These are phyloP conservation scores for Wickerhamomyces sp. DNA, from an alignment of 1,139 yeast species.

Conservation along the genomic window DNA sequence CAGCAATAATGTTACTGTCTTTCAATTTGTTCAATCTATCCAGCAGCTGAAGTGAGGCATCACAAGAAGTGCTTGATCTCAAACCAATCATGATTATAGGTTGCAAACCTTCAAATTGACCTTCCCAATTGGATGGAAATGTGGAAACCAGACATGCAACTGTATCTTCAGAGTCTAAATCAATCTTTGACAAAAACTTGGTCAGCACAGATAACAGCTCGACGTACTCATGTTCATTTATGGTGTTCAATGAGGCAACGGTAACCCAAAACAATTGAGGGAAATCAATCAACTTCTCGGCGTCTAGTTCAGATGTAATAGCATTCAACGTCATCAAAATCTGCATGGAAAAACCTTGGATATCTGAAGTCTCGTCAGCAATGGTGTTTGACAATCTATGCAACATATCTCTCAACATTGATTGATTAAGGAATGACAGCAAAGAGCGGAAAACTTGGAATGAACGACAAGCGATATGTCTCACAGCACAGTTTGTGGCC, in stretches of 20 bases:
- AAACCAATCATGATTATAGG: conserved; percentile 75
- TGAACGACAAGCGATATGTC: conserved; percentile 95
- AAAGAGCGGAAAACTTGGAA: conserved; percentile 88
- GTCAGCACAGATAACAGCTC: conserved; percentile 80
- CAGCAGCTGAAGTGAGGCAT: conserved; percentile 66
- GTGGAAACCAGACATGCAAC: conserved; percentile 77
- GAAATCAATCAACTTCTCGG: conserved; percentile 74
- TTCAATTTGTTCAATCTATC: conserved; percentile 64
- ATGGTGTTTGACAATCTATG: conserved; percentile 90
- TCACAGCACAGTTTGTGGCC: conserved; percentile 97
- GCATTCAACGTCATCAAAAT: conserved; percentile 94
- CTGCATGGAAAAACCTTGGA: conserved; percentile 97
- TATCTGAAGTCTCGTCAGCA: conserved; percentile 81
- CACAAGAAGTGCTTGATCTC: conserved; percentile 76
- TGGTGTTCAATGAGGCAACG: conserved; percentile 85
- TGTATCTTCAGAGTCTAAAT: conserved; percentile 79
- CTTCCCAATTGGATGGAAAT: conserved; percentile 96
- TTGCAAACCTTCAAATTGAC: conserved; percentile 85
- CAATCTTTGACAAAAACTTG: conserved; percentile 81
- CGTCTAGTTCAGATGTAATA: conserved; percentile 75
- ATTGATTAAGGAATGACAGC: conserved; percentile 71
- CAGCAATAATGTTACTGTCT: conserved; percentile 76
- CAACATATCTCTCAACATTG: conserved; percentile 90
- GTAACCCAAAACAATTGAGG: conserved; percentile 97
- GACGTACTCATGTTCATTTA: conserved; percentile 89